Conservation (phyloP, 345 rosid genomes). For the Hirschfeldia incana region DNA sequence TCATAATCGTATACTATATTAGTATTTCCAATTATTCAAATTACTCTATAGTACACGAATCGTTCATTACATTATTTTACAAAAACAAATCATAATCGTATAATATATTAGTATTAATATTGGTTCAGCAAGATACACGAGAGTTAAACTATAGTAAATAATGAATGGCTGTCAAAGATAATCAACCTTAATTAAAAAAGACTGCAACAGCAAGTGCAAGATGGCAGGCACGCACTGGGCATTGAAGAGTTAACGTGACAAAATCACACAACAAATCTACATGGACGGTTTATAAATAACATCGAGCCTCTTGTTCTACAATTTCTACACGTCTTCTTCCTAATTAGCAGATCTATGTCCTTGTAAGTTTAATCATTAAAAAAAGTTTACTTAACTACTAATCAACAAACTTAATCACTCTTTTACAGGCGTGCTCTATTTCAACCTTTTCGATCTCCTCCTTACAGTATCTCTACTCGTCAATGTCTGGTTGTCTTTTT, state of each 20-base stretch:
- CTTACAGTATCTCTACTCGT: neutral
- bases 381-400: neutral
- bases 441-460: neutral
- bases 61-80: too few species aligned
- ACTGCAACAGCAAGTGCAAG: neutral
- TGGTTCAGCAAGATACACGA: neutral
- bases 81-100: too few species aligned
- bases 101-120: too few species aligned
- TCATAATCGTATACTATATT: too few species aligned
- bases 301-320: constrained; percentile 1
- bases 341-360: neutral
- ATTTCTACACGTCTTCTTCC: neutral
- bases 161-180: neutral
- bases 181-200: constrained; percentile 1
- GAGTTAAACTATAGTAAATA: neutral
- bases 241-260: constrained; percentile 7
- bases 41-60: too few species aligned
- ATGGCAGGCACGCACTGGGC: neutral
- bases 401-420: constrained; percentile 5
- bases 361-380: neutral
- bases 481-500: neutral
- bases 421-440: neutral
- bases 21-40: too few species aligned
- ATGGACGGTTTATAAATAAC: neutral
- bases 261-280: neutral